Evolutionary conservation across 108 stramenopile species (phyloP).

Genomic region (Poteriospumella lacustris): DNA sequence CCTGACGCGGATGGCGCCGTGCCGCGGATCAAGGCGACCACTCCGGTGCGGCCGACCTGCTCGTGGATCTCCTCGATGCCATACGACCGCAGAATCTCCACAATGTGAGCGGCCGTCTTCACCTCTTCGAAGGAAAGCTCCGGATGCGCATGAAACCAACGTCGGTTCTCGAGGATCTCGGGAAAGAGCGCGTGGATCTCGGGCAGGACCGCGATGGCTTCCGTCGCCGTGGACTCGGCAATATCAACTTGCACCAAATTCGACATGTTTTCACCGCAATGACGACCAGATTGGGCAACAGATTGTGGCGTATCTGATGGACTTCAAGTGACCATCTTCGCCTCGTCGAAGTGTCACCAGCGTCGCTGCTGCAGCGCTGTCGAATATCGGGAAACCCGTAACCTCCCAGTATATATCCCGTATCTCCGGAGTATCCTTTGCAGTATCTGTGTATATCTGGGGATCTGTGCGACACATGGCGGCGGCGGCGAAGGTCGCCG

Average conservation of each 20-base stretch:
- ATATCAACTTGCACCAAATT: neutral
- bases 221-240: neutral
- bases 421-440: neutral
- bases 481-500: too few species aligned
- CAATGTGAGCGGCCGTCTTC: constrained; percentile 15
- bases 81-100: constrained; percentile 13
- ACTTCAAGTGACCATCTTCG: neutral
- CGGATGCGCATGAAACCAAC: constrained; percentile 10
- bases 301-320: neutral
- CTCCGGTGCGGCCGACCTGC: constrained; percentile 29
- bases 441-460: too few species aligned
- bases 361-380: neutral
- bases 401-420: neutral
- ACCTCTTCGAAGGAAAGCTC: constrained; percentile 31
- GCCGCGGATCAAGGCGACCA: constrained; percentile 31
- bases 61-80: constrained; percentile 24
- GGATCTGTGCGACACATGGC: too few species aligned
- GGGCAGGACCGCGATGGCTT: neutral
- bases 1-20: neutral
- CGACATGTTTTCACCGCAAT: neutral
- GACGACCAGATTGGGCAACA: neutral
- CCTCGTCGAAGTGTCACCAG: neutral
- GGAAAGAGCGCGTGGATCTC: neutral
- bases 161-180: neutral
- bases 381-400: neutral